Base-by-base conservation (phyloP, 108 stramenopile genomes). In the Cyclostephanos tholiformis region DNA sequence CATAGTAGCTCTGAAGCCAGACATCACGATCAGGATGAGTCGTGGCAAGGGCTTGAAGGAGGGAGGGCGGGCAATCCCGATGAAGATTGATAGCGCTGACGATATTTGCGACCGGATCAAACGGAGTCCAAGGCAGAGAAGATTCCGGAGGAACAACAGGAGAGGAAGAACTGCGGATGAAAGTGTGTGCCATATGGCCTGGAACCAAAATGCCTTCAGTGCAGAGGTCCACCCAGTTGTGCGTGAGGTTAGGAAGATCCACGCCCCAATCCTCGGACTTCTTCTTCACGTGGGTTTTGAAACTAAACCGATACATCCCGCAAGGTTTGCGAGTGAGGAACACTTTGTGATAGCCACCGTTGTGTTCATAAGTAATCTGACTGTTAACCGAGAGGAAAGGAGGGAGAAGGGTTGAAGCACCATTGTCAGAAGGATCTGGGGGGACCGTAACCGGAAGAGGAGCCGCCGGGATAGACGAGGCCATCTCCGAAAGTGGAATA, bases 71-170 rank as follows among this genome's bases (percentile, higher is more conserved):
- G 52, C 20, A 53, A 53, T 53, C 52, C 20, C 23, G n/a, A 25
- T 25, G 25, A 19, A 53, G 52, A 53, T 53, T 53, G 52, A 53
- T 25, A 53, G 52, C 52, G 20, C 52, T 53, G 52, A 41, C 41
- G 12, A 53, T 25, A 19, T 20, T 53, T 7, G 52, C 52, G 5
- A 53, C n/a, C 6, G 52, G 20, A 53, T 53, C 23, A 8, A 25
- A 25, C 23, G 52, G 19, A 25, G 52, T 20, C 23, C 23, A 8
- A 25, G 2, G 52, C 23, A 25, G 8, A 25, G 52, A 8, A 53
- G 52, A 53, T 10, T 10, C 23, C 6, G 25, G 9, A 4, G 4
- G 41, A n/a, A n/a, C n/a, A 41, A 10, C 9, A 10, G 41, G 1
- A 41, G 41, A 1, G 11, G 9, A 41, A 9, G 41, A 12, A 10